Evolutionary conservation across 1,139 yeast genomes (phyloP).

Genomic region (Suhomyces terraborum): DNA sequence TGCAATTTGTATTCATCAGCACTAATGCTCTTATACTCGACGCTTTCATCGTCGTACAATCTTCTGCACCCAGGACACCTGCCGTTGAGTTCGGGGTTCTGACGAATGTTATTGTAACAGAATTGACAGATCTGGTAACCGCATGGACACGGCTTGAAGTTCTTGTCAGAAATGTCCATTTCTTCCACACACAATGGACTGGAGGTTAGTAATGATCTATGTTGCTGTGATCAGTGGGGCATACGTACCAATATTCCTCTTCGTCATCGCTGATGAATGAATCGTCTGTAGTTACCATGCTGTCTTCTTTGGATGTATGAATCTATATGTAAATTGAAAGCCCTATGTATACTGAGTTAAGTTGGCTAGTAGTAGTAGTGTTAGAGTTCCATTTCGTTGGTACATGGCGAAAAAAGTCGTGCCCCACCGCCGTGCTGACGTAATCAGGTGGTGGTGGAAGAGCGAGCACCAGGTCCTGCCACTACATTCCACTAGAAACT

Average conservation of each 20-base stretch:
- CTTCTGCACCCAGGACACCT: conserved; percentile 98
- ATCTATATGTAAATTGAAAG: neutral
- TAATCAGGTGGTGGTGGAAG: conserved; percentile 1
- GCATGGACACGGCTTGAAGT: conserved; percentile 98
- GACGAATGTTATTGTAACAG: conserved; percentile 94
- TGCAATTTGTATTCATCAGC: conserved; percentile 83
- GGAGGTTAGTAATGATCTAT: conserved; percentile 24
- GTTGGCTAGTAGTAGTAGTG: neutral
- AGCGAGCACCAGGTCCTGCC: too few relatives aligned
- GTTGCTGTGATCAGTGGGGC: neutral
- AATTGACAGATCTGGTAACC: conserved; percentile 98
- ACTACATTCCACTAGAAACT: too few relatives aligned
- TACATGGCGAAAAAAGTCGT: conserved; percentile 10
- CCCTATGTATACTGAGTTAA: neutral
- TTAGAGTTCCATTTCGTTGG: neutral
- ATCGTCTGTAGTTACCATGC: conserved; percentile 39
- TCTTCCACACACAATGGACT: conserved; percentile 96
- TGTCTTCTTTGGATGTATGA: neutral
- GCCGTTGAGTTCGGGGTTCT: conserved; percentile 92
- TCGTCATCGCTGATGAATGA: conserved; percentile 75
- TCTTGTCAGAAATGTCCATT: conserved; percentile 93
- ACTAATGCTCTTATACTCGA: conserved; percentile 79
- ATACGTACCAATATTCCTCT: conserved; percentile 67
- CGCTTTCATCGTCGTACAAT: conserved; percentile 88
- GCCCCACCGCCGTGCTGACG: conserved; percentile 7